These are phyloP conservation scores for Candida vaughaniae DNA, from an alignment of 805 yeast genomes.

Conservation along the genomic window DNA sequence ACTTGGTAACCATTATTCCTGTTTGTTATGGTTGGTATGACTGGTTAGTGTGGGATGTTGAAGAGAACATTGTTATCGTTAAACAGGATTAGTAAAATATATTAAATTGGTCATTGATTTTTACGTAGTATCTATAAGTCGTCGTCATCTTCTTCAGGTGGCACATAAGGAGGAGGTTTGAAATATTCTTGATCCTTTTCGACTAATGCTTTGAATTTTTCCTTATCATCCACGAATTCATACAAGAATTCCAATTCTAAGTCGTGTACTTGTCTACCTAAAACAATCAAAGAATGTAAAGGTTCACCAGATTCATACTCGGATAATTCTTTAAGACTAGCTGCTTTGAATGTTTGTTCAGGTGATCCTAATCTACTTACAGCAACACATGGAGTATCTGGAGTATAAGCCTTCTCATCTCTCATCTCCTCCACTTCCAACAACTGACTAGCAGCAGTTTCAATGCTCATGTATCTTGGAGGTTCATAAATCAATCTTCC, in stretches of 20 bases:
- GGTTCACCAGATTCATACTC: constrained; percentile 93
- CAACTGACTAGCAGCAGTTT: constrained; percentile 84
- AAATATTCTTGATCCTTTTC: constrained; percentile 63
- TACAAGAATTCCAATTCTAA: constrained; percentile 82
- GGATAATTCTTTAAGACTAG: constrained; percentile 71
- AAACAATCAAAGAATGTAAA: constrained; percentile 82
- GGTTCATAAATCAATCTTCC: constrained; percentile 93
- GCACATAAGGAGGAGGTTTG: constrained; percentile 70
- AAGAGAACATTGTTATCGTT: constrained; percentile 26
- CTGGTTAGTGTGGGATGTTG: constrained; percentile 45
- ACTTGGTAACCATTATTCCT: constrained; percentile 68
- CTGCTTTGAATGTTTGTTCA: constrained; percentile 78
- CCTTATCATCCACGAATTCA: constrained; percentile 68
- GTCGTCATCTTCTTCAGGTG: constrained; percentile 30
- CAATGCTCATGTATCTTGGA: constrained; percentile 92
- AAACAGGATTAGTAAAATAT: not conserved
- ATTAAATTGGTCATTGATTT: too few species aligned
- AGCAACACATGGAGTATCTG: constrained; percentile 90
- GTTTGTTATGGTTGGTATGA: constrained; percentile 43
- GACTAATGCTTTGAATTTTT: constrained; percentile 47
- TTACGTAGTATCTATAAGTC: constrained; percentile 1
- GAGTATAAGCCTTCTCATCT: constrained; percentile 75
- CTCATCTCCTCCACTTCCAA: constrained; percentile 83
- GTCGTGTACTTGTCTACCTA: constrained; percentile 94
- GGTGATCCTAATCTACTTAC: constrained; percentile 91